Evolutionary conservation across 495 filamentous ascomycete species (phyloP), one percentile per base, ranked within the genome.

Genomic region (Parmelia sp.): DNA sequence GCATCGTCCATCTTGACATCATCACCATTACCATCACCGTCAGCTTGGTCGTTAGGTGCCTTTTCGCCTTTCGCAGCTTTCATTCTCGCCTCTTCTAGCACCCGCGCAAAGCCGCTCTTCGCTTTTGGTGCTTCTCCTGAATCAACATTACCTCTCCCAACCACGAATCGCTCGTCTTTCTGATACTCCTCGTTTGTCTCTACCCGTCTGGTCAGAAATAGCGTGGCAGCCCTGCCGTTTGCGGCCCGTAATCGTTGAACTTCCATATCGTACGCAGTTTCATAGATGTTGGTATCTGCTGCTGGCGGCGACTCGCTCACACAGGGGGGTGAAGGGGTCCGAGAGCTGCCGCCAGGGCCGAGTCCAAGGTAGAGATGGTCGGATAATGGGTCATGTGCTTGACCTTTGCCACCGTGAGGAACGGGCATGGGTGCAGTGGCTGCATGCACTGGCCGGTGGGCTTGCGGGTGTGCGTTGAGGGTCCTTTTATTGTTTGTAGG

Each of bases 221-320:
- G 39, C 66, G 78, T 72, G 25, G 74, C 67, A 63, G 70, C 65
- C 61, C 69, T 64, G 70, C 78, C 71, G 69, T 75, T 65, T 60
- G 72, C 67, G 65, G 75, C 53, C 17, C 78, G 70, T 70, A 96
- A 95, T 14, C 88, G 84, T 61, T 89, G 83, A 15, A 96, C 82
- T 78, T 96, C 90, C 57, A 85, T 78, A 47, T 88, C 83, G 69
- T 96, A 97, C 6, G 93, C 93, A 0, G 81, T 84, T 67, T 96
- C 91, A 71, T 96, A 97, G 53, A 96, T 86, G 68, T 92, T 85
- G 66, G 90, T 88, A 53, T 93, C 90, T 11, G 85, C 87, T 2
- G 85, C 84, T 12, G 91, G 92, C 19, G 70, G 70, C 12, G 88
- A 92, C 70, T 96, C 91, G 60, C 89, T 89, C 47, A 97, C 86